These are phyloP conservation scores for Acrasis kona DNA, from an alignment of 78 protist genomes.

Conservation along the genomic window DNA sequence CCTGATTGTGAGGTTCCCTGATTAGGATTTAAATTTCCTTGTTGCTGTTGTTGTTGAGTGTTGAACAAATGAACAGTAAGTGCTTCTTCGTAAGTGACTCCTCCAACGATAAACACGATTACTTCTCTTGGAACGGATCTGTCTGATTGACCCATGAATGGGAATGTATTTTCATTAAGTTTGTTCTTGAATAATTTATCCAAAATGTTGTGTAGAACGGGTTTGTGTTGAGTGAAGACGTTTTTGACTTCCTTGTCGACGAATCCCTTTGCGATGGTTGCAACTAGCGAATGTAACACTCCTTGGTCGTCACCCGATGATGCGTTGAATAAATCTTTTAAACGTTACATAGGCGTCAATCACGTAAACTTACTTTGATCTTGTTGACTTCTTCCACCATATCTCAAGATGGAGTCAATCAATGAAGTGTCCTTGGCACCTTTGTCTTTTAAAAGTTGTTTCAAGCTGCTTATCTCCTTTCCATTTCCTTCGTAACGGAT, in stretches of 20 bases:
- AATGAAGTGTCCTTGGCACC: too few relatives aligned
- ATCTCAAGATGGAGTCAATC: constrained; percentile 19
- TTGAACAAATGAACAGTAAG: constrained; percentile 25
- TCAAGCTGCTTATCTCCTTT: not conserved
- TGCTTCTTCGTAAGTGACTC: constrained; percentile 89
- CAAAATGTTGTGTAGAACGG: constrained; percentile 30
- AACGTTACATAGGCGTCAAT: too few relatives aligned
- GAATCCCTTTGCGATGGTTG: constrained; percentile 20
- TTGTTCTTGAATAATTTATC: constrained; percentile 24
- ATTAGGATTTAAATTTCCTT: too few relatives aligned
- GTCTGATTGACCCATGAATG: constrained; percentile 6
- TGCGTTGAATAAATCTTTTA: too few relatives aligned
- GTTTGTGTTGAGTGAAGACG: constrained; percentile 86
- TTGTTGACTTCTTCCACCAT: constrained; percentile 58
- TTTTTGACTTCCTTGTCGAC: constrained; percentile 69
- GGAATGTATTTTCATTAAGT: constrained; percentile 34
- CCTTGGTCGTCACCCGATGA: too few relatives aligned
- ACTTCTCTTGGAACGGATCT: constrained; percentile 35
- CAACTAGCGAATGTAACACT: too few relatives aligned
- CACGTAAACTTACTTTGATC: too few relatives aligned
- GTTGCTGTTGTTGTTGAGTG: too few relatives aligned
- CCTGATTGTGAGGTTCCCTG: too few relatives aligned
- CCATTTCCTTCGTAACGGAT: constrained; percentile 86
- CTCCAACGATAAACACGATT: constrained; percentile 79
- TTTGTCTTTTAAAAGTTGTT: not conserved